Base-by-base conservation (phyloP, 352 stramenopile genomes). In the Globisporangium recalcitrans region DNA sequence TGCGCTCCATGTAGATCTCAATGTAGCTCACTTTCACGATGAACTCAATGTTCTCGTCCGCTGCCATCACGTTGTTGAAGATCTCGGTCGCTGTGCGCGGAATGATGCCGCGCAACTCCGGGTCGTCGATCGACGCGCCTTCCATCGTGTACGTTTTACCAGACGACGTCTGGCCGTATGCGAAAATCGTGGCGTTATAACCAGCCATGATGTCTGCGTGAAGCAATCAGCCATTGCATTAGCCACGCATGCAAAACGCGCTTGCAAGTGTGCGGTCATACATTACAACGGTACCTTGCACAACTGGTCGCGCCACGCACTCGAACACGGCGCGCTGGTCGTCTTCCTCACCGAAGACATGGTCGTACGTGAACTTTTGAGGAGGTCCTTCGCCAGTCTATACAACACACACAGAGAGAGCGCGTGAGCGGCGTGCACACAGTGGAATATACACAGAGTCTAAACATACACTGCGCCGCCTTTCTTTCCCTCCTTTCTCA, bases 1-100 rank as follows among this genome's bases (percentile, higher is more conserved):
- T 97, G 29, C 82, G 79, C 71, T 98, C 94, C 85, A 98, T 97
- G 76, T 98, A 98, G 62, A 98, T 98, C 75, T 98, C 94, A 62
- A 98, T 96, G 80, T 97, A 97, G 70, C 85, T 95, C 42, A 97
- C 87, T 68, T 91, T 93, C 29, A 96, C 85, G 54, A 93, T 95
- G 69, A 97, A 98, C 70, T 97, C 90, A 53, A 97, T 89, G 74
- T 94, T 93, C 63, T 96, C 87, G 53, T 95, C 83, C 8, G 90
- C 90, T 21, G 81, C 78, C 71, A 90, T 78, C 27, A 97, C 81
- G 56, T 90, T 85, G 62, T 87, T 88, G 55, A 97, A 96, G 63
- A 97, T 88, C 67, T 90, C 87, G 8, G 80, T 93, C 0, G 88
- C 88, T 13, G 87, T 96, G 58, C 87, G 84, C 7, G 89, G 89